Base-by-base conservation (phyloP, 352 stramenopile species). In the Peronospora farinosa region DNA sequence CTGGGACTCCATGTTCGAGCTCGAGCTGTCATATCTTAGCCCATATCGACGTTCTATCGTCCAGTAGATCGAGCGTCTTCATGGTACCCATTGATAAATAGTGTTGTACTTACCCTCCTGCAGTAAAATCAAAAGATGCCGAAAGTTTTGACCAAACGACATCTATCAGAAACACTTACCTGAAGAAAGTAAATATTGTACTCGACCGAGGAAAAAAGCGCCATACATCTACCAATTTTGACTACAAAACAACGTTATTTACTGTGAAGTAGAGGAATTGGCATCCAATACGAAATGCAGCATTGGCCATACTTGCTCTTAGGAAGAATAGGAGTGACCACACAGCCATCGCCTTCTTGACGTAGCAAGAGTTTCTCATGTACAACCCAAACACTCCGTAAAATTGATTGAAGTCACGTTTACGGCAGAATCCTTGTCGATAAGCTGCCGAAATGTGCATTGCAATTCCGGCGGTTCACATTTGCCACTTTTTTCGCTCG, bases 1-100 rank as follows among this genome's bases (percentile, higher is more conserved):
- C 30, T 93, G 82, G 82, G 78, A 89, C 57, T 87, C 76, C 35
- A 83, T 92, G 45, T 90, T 90, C 36, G 79, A 92, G 56, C 57
- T 92, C 31, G 70, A 84, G 45, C 52, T 92, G 21, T 88, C 75
- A 32, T 80, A 72, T 47, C 43, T 85, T 11, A 57, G 60, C 12
- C 37, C 46, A 15, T 58, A 60, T 30, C 31, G 32, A 4, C 53
- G 40, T 19, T 40, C 39, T 5, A 51, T 57, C 19, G 39, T 57
- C 27, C 45, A 41, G 16, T 54, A 53, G 21, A 40, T 38, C 5
- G 8, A 11, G 11, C 13, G 7, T 13, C 40, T 55, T n/a, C 17
- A 54, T 12, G 16, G 13, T 12, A n/a, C 32, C 8, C 5, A 30
- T 27, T 49, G 12, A 33, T 17, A 9, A 36, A 1, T 12, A 12